Base-by-base conservation (phyloP, 169 alveolate species). In the Cyclospora cayetanensis region DNA sequence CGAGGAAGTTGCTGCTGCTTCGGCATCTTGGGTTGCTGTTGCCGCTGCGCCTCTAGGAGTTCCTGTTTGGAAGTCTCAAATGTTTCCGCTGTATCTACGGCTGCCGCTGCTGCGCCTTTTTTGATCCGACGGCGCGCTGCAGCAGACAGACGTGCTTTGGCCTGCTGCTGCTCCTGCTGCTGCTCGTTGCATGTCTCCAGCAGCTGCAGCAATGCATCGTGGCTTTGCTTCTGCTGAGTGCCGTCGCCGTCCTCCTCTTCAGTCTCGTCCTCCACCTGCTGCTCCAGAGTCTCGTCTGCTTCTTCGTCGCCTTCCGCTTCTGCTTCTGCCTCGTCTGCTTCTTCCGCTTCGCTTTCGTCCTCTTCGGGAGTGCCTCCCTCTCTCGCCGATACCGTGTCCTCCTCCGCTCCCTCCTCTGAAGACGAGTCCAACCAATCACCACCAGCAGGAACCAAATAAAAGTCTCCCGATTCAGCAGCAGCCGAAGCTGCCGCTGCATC, bases 21-120 rank as follows among this genome's bases (percentile, higher is more conserved):
- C 70, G 9, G 15, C 29, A 15, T 55, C 29, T 55, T 22, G 31
- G 9, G 70, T 4, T 15, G 70, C 15, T 55, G 9, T 29, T 4
- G 7, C 70, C 70, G 15, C 31, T n/a, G n/a, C n/a, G n/a, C n/a
- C n/a, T n/a, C n/a, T n/a, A n/a, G n/a, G n/a, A n/a, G n/a, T n/a
- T n/a, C n/a, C n/a, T n/a, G n/a, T n/a, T n/a, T n/a, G n/a, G n/a
- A n/a, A n/a, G n/a, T n/a, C n/a, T n/a, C n/a, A n/a, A n/a, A n/a
- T n/a, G n/a, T n/a, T n/a, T n/a, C 70, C 27, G 29, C 70, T 7
- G 70, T 7, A 20, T 55, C 70, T 29, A 15, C 50, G 12, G 80
- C 80, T 29, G 80, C 80, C 0, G 80, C 80, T 66, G 80, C 80
- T 66, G 80, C 80, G 25, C 18, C 43, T 7, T 27, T 34, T 7